Evolutionary conservation across 2,329 filamentous ascomycete genomes (phyloP), one percentile per base, ranked within the genome.

Genomic region (Colletotrichum kahawae): DNA sequence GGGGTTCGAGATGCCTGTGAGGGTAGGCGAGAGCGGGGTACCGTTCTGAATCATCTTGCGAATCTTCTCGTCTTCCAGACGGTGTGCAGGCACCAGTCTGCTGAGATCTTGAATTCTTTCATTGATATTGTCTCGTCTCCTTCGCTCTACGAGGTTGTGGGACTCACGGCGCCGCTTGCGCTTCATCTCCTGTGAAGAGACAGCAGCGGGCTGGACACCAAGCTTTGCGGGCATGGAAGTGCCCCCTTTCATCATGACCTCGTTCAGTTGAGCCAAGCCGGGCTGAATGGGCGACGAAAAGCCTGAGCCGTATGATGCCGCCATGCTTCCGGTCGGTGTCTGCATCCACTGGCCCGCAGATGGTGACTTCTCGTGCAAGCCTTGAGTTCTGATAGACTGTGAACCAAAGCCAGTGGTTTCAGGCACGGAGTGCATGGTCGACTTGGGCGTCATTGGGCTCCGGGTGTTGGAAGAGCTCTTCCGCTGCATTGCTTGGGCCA

Each of bases 61-160:
- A 63, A 98, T 94, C 86, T 98, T 98, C 85, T 99, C 97, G 82
- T 98, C 97, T 81, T 99, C 97, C 4, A 99, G 89, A 76, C 97
- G 93, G 84, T 99, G 97, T 76, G 93, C 90, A 29, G 97, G 97
- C 3, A 99, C 96, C 21, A 99, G 91, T 80, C 95, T 95, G 81
- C 96, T 98, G 9, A 99, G 90, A 82, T 99, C 97, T 81, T 98
- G 96, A 77, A 99, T 99, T 57, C 97, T 93, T 85, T 99, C 97
- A 79, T 99, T 99, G 88, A 99, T 99, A 82, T 98, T 98, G 86
- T 98, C 97, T 77, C 97, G 92, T 76, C 97, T 93, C 67, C 97
- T 93, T 71, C 97, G 95, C 87, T 99, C 97, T 13, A 99, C 97
- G 51, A 98, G 89, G 82, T 99, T 98, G 87, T 99, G 97, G 1